Evolutionary conservation across 345 rosid genomes (phyloP).

Genomic region (Populus deltoides): DNA sequence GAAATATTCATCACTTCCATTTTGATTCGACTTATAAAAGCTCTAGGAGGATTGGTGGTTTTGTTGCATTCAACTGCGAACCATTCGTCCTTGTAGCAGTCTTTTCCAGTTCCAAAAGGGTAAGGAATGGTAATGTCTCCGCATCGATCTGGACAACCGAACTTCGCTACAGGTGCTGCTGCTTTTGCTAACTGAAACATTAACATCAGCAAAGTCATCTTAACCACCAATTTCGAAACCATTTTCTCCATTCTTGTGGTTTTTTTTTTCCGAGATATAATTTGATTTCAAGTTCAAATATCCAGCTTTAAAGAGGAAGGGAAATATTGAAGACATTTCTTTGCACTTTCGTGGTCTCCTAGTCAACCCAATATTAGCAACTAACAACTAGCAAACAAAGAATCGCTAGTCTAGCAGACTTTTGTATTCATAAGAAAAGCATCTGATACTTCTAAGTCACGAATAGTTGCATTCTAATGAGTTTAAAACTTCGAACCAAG

Average conservation of each 20-base stretch:
- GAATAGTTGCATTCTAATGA: no score
- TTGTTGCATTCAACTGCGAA: slow-evolving; percentile 7
- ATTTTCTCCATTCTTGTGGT: not conserved
- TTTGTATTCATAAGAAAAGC: no score
- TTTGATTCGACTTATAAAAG: not conserved
- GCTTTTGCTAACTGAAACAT: not conserved
- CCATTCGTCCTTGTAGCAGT: not conserved
- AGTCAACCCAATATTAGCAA: no score
- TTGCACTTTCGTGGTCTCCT: no score
- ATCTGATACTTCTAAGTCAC: no score
- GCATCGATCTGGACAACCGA: not conserved
- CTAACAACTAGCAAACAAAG: no score
- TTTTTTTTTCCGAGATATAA: no score
- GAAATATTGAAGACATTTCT: no score
- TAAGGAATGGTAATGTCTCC: slow-evolving; percentile 14
- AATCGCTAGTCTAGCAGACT: no score
- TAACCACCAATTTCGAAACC: not conserved
- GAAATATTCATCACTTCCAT: not conserved
- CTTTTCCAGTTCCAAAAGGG: slow-evolving; percentile 13
- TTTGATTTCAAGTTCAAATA: not conserved
- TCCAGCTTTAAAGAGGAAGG: no score
- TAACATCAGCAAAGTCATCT: not conserved
- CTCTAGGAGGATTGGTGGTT: not conserved
- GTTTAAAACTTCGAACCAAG: no score
- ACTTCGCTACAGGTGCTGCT: not conserved